These are phyloP conservation scores for Beauveria caledonica DNA, from an alignment of 2,329 filamentous ascomycete species.

Conservation along the genomic window DNA sequence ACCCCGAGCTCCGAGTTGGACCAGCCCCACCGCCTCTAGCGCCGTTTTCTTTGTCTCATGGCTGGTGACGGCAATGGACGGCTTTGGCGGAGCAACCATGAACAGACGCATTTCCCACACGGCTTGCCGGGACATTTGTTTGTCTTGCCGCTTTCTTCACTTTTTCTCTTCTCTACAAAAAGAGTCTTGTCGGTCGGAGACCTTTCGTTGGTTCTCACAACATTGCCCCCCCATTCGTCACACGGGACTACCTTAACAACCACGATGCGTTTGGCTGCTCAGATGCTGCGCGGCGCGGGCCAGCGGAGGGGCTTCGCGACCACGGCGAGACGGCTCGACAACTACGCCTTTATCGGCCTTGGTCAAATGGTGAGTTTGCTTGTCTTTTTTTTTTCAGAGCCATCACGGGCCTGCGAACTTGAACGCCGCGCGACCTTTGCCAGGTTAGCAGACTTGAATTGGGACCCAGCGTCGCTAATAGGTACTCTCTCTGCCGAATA, in stretches of 20 bases:
- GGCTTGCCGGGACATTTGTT: constrained; percentile 9
- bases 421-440: too few species aligned
- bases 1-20: neutral
- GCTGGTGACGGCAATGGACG: constrained; percentile 26
- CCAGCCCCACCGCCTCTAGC: neutral
- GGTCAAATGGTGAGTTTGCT: constrained; percentile 47
- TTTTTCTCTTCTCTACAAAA: neutral
- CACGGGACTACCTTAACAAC: neutral
- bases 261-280: constrained; percentile 11
- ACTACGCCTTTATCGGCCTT: constrained; percentile 51
- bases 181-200: neutral
- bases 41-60: neutral
- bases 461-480: neutral
- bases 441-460: too few species aligned
- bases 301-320: constrained; percentile 43
- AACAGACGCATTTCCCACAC: constrained; percentile 15
- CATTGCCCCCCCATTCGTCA: neutral
- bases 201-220: neutral
- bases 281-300: constrained; percentile 16
- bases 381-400: neutral
- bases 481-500: constrained; percentile 19
- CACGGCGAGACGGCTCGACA: constrained; percentile 38
- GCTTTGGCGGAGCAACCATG: constrained; percentile 23
- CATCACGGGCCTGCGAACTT: too few species aligned
- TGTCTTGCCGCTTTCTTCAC: neutral